Percentiles rank a stretch among this genome's conserved stretches.
Conservation (phyloP, 2,329 filamentous ascomycete species). For the Diplodia corticola region DNA sequence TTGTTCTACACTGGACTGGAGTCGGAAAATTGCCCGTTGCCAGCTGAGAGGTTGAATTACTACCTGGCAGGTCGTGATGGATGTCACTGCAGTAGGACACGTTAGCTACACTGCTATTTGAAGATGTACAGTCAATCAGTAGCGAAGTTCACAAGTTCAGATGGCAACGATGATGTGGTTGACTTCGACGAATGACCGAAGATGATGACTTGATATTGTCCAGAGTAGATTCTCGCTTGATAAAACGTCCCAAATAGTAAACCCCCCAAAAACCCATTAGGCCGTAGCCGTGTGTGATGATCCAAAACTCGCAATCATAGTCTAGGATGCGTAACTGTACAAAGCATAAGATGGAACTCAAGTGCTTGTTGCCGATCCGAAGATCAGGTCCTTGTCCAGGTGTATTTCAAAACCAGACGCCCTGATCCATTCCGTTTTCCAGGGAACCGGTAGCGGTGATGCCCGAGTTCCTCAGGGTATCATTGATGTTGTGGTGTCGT, state of each 20-base stretch:
- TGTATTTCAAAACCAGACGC: slow-evolving; percentile 11
- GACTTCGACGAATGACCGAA: no score
- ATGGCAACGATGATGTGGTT: neutral
- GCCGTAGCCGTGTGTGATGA: neutral
- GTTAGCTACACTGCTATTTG: no score
- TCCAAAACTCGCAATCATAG: neutral
- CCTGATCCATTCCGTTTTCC: neutral
- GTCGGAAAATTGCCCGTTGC: no score
- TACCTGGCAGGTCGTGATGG: no score
- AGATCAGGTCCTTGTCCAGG: neutral
- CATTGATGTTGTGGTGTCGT: neutral
- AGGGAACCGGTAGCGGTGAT: neutral
- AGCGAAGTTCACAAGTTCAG: neutral
- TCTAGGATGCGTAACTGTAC: neutral
- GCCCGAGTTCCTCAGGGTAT: neutral
- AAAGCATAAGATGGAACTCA: slow-evolving; percentile 4
- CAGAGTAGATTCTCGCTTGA: neutral
- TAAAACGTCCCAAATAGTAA: neutral
- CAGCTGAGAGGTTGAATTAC: no score
- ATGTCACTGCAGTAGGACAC: no score
- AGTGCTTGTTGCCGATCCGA: neutral
- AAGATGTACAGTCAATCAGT: neutral
- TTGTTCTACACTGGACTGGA: no score
- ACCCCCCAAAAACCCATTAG: neutral
- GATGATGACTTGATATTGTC: no score